Evolutionary conservation across 148 eudicot genomes (phyloP), one percentile per base, ranked within the genome.

Genomic region (Rhododendron griersonianum): DNA sequence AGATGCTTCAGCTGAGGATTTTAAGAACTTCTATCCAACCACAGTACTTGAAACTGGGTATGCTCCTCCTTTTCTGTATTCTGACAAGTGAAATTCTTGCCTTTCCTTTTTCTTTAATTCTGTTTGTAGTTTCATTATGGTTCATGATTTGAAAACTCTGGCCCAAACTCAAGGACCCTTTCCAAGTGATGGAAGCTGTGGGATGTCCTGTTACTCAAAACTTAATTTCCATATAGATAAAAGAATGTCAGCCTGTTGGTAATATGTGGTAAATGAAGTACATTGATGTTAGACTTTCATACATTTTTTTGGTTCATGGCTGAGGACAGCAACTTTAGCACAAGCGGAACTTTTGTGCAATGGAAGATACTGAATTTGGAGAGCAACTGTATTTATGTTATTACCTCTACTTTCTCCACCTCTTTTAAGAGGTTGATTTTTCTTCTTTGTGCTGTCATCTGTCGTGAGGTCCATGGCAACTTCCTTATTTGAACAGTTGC

Each of bases 41-140:
- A 89, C 99, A 81, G 90, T 98, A 89, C 96, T 98, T 83, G 99
- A 98, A 89, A 98, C 99, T 55, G 99, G 99, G 99, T 95, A 93
- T 79, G 86, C 80, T 13, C 84, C 78, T 80, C 73, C 79, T 30
- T 35, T 86, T 6, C 76, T 61, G 67, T 33, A 37, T 48, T 84
- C 21, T 84, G 21, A 33, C 37, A 5, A 25, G 9, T 53, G 45
- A 74, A 59, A 37, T 74, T 53, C 53, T 85, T 82, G 41, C 21
- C 28, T 80, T 77, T 21, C 39, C 4, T 63, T 73, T 69, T 85
- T 39, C 41, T 57, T 59, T 67, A 74, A 13, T 15, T 28, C 10
- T 53, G 45, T 16, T 57, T 23, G 45, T 51, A 44, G 74, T 23
- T 69, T 50, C 51, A 44, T 21, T 78, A 9, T 25, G 19, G 44